Conservation (phyloP, 2,329 filamentous ascomycete genomes). For the Tolypocladium guangdongense region DNA sequence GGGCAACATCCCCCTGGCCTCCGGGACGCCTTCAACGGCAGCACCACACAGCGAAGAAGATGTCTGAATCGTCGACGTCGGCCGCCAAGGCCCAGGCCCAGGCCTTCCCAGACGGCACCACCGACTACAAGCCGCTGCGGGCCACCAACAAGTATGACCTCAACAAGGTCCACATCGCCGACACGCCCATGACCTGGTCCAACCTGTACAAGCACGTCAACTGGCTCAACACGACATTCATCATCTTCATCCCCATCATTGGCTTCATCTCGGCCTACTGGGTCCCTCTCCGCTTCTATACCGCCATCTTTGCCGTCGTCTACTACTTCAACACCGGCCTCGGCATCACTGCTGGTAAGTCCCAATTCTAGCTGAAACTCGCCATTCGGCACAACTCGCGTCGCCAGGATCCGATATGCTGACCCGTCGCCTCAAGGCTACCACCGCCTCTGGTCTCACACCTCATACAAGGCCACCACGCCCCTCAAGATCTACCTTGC, state of each 20-base stretch:
- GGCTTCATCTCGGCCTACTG: conserved; percentile 68
- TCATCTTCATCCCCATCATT: conserved; percentile 63
- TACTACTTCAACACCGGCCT: conserved; percentile 82
- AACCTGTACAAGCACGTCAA: conserved; percentile 93
- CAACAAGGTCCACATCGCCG: conserved; percentile 77
- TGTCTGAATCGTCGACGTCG: conserved; percentile 27
- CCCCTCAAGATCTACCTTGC: conserved; percentile 76
- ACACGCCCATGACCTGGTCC: conserved; percentile 63
- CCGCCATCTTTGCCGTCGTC: conserved; percentile 58
- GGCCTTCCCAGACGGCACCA: conserved; percentile 41
- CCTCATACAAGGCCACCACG: conserved; percentile 65
- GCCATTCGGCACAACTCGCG: too few species aligned
- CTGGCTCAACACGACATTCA: conserved; percentile 81
- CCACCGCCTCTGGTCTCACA: conserved; percentile 76
- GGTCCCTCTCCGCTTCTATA: conserved; percentile 64
- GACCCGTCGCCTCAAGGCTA: conserved; percentile 13
- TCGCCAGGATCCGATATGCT: not conserved
- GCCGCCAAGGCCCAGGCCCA: conserved; percentile 27
- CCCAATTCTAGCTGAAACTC: too few species aligned
- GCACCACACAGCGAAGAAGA: conserved; percentile 6
- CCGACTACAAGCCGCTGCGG: conserved; percentile 42
- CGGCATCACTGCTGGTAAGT: conserved; percentile 65
- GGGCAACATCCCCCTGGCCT: not conserved
- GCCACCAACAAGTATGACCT: conserved; percentile 31
- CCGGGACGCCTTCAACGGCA: not conserved